A percentile compares a stretch with the other conserved stretches of the same genome.
Conservation (phyloP, 2,329 filamentous ascomycete species). For the Cryphonectria nitschkei region DNA sequence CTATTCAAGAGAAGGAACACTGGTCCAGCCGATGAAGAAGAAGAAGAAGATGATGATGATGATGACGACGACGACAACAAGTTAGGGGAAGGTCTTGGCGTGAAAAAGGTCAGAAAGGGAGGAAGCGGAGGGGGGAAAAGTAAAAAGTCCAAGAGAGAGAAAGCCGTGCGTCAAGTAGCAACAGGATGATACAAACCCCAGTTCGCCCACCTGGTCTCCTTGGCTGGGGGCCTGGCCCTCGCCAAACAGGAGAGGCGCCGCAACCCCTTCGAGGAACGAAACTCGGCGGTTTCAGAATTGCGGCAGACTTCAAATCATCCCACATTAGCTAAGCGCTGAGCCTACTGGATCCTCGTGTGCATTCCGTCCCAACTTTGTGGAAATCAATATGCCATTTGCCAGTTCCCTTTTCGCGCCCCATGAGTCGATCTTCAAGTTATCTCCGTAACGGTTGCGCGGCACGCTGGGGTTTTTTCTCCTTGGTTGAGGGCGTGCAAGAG, state of each 20-base stretch:
- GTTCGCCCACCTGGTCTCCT: neutral
- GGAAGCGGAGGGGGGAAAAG: slow-evolving; percentile 8
- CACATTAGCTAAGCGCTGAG: slow-evolving; percentile 33
- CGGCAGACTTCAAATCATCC: slow-evolving; percentile 45
- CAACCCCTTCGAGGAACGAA: slow-evolving; percentile 30
- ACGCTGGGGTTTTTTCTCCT: neutral
- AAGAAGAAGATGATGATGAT: slow-evolving; percentile 3
- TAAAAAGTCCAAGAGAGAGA: neutral
- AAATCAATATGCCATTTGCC: neutral
- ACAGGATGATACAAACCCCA: slow-evolving; percentile 7
- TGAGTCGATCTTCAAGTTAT: slow-evolving; percentile 8
- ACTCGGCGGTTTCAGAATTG: slow-evolving; percentile 51
- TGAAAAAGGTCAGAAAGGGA: neutral
- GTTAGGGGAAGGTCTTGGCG: slow-evolving; percentile 1
- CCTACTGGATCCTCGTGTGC: slow-evolving; percentile 26
- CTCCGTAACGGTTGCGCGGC: neutral
- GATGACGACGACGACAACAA: neutral
- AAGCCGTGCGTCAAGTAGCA: neutral
- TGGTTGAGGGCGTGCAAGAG: neutral
- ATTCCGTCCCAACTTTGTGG: slow-evolving; percentile 3
- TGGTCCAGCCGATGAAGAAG: slow-evolving; percentile 28
- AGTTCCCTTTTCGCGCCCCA: neutral
- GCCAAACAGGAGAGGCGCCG: slow-evolving; percentile 23
- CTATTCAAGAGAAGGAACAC: slow-evolving; percentile 28
- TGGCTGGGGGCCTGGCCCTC: slow-evolving; percentile 5